Conservation (phyloP, 805 yeast genomes). For the Brettanomyces bruxellensis region DNA sequence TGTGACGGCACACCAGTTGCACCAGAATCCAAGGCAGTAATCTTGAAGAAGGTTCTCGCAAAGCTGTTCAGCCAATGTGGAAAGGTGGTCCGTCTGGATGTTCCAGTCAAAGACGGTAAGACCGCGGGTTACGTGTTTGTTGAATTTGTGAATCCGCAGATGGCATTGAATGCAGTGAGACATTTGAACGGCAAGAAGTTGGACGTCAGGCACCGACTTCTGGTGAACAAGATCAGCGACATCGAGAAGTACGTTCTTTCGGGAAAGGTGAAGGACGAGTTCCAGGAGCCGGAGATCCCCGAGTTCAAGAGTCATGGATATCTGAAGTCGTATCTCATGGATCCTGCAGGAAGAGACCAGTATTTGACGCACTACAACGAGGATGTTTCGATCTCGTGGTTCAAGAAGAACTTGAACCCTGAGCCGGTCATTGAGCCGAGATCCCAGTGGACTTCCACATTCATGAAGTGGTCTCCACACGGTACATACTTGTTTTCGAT, state of each 20-base stretch:
- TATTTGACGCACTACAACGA: conserved; percentile 72
- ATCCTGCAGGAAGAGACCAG: conserved; percentile 85
- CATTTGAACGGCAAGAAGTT: conserved; percentile 81
- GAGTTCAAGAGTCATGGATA: conserved; percentile 71
- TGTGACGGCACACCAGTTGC: conserved; percentile 96
- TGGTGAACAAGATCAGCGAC: conserved; percentile 75
- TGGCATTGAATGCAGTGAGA: conserved; percentile 73
- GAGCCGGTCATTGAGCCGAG: conserved; percentile 74
- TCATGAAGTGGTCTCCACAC: conserved; percentile 84
- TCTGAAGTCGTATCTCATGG: conserved; percentile 86
- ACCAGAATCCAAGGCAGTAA: conserved; percentile 79
- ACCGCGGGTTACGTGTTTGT: conserved; percentile 84
- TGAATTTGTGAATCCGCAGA: conserved; percentile 59
- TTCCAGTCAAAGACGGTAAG: conserved; percentile 74
- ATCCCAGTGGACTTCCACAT: conserved; percentile 78
- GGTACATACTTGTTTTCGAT: conserved; percentile 83
- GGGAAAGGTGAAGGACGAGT: conserved; percentile 52
- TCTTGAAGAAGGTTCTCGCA: conserved; percentile 73
- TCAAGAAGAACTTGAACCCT: conserved; percentile 57
- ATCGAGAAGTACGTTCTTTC: conserved; percentile 68
- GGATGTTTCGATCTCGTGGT: conserved; percentile 81
- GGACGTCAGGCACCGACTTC: conserved; percentile 86
- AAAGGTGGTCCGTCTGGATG: conserved; percentile 64
- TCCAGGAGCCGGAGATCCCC: conserved; percentile 63
- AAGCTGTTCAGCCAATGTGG: conserved; percentile 77